These are phyloP conservation scores for Canavalia gladiata DNA, from an alignment of 306 rosid genomes.

Conservation along the genomic window DNA sequence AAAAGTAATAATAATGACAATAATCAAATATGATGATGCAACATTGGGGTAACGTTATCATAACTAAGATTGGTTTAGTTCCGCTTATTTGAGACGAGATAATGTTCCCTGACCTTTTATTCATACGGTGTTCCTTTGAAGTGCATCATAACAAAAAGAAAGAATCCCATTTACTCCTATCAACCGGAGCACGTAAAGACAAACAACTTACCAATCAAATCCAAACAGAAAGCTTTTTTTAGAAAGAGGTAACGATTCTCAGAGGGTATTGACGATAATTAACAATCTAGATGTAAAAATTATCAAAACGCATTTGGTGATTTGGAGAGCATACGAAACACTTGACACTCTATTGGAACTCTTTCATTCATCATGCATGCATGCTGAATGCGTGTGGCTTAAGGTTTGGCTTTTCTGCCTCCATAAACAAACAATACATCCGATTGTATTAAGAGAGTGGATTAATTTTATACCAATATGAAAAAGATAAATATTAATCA, in stretches of 20 bases:
- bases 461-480: no score
- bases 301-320: background rate
- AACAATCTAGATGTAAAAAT: background rate
- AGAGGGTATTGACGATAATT: background rate
- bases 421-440: no score
- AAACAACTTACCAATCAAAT: background rate
- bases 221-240: background rate
- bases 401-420: no score
- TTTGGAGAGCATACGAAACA: background rate
- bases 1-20: no score
- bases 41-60: no score
- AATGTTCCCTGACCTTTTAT: no score
- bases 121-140: no score
- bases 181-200: constrained; percentile 1
- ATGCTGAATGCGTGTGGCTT: background rate
- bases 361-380: background rate
- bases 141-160: background rate
- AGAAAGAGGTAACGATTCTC: constrained; percentile 10
- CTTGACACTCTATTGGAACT: background rate
- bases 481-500: no score
- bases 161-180: background rate
- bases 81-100: no score
- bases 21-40: no score
- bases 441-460: no score
- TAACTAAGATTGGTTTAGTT: no score